Percentiles rank a stretch among this genome's conserved stretches.
These are phyloP conservation scores for Pestalotiopsis sp. DNA, from an alignment of 2,329 filamentous ascomycete species.

Conservation along the genomic window DNA sequence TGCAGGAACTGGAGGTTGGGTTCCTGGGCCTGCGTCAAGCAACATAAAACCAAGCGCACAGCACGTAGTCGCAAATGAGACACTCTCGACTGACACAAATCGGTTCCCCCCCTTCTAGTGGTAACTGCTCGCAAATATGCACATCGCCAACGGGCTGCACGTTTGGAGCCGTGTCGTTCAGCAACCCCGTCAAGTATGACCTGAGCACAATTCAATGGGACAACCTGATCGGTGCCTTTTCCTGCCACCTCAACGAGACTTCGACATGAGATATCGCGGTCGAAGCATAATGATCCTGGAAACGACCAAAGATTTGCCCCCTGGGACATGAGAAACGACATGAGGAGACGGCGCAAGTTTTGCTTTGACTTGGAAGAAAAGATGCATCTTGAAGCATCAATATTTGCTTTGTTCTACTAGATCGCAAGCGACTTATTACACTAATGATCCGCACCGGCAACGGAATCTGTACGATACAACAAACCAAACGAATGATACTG, in stretches of 20 bases:
- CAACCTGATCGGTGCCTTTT: conserved; percentile 36
- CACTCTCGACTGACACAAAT: background rate
- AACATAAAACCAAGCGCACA: background rate
- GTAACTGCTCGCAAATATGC: conserved; percentile 44
- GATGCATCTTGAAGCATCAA: background rate
- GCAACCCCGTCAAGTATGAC: conserved; percentile 47
- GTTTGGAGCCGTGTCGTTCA: conserved; percentile 46
- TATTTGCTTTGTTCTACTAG: background rate
- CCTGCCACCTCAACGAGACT: conserved; percentile 33
- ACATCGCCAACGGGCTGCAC: conserved; percentile 54
- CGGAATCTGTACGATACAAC: background rate
- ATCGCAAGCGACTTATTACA: background rate
- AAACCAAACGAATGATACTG: background rate
- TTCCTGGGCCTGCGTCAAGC: background rate
- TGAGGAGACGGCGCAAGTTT: background rate
- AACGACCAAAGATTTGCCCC: background rate
- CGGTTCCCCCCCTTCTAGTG: conserved; percentile 15
- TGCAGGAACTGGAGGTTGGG: background rate
- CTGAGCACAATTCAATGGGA: conserved; percentile 46
- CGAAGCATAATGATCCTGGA: background rate
- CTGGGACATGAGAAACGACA: background rate
- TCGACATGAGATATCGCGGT: conserved; percentile 9
- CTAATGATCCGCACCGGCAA: background rate
- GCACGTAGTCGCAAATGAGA: background rate
- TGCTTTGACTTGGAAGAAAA: background rate